Percentiles rank a stretch among this genome's conserved stretches.
phyloP scores from a whole-genome alignment of 768 basidiomycete species.

The Ramaria sp. region DNA sequence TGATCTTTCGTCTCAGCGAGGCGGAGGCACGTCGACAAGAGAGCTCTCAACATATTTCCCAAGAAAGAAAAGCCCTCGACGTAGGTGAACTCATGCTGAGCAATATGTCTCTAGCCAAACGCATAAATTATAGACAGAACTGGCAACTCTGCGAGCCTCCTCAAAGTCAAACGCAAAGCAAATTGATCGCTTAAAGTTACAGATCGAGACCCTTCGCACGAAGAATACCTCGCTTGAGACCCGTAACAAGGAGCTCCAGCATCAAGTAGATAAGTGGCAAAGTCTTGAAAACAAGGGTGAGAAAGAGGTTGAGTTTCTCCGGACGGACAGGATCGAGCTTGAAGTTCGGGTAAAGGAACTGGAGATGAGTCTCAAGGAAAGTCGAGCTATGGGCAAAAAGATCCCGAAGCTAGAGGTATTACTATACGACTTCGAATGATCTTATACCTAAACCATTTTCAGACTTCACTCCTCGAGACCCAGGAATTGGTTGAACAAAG shows the following conservation, averaged over 20 bases:
- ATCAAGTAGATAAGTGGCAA: slow-evolving; percentile 63
- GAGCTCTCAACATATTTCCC: slow-evolving; percentile 27
- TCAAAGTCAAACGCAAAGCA: slow-evolving; percentile 36
- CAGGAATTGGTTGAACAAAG: slow-evolving; percentile 26
- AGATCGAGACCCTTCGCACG: slow-evolving; percentile 45
- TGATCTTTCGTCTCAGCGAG: slow-evolving; percentile 14
- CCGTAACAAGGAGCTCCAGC: slow-evolving; percentile 45
- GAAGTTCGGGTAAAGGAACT: slow-evolving; percentile 43
- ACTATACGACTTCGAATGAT: slow-evolving; percentile 21
- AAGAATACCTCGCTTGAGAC: slow-evolving; percentile 44
- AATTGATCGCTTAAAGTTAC: slow-evolving; percentile 45
- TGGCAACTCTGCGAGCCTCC: slow-evolving; percentile 37
- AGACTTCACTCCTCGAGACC: slow-evolving; percentile 29
- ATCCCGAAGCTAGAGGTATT: slow-evolving; percentile 32
- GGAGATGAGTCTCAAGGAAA: slow-evolving; percentile 21
- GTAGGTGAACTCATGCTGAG: slow-evolving; percentile 20
- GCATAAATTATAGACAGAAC: slow-evolving; percentile 22
- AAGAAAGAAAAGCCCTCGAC: slow-evolving; percentile 36
- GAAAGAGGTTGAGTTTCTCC: slow-evolving; percentile 41
- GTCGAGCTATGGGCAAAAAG: slow-evolving; percentile 29
- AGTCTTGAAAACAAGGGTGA: slow-evolving; percentile 53
- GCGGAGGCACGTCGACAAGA: slow-evolving; percentile 12
- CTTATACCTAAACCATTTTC: neutral
- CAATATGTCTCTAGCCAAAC: neutral
- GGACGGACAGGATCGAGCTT: slow-evolving; percentile 44